Base-by-base conservation (phyloP, 768 basidiomycete genomes). In the Lactifluus subvellereus region DNA sequence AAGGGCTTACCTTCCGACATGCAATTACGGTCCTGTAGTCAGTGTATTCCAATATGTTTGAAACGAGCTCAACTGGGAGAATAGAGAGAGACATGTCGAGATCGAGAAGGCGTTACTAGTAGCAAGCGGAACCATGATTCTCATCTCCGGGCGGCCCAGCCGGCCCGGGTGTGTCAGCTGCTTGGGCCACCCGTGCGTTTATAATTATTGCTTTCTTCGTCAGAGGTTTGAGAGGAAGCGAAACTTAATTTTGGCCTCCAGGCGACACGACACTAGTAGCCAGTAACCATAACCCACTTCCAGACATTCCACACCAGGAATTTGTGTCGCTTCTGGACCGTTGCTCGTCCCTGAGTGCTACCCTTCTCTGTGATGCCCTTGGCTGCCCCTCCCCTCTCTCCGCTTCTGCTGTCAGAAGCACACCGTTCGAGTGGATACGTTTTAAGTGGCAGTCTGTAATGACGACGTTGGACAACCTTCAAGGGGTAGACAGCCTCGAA, bases 351-450 rank as follows among this genome's bases (percentile, higher is more conserved):
- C 90, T 10, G 90, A 91, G 72, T 91, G 91, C 70, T 92, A 86
- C 59, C 68, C 74, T n/a, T 76, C 77, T 64, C 66, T 74, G 52
- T 74, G 52, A 68, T 72, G 54, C 64, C 65, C 13, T 51, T 66
- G 20, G 54, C 70, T 37, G 68, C 68, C 4, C 63, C 65, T 38
- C 49, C 59, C 1, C 54, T 55, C 43, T 58, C 69, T 27, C 61
- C 60, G 3, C 43, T 73, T 53, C 52, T 59, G 30, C 51, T 58
- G n/a, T 51, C 71, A 27, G 69, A 69, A 54, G 57, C 68, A 88
- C 90, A 0, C 91, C 90, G 0, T 88, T 93, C 57, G 89, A 93
- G 67, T 91, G 91, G 89, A 74, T 94, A 6, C 90, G 93, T 69
- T 89, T 94, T 63, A 90, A 93, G 68, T 91, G 90, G 4, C 78